A percentile compares a stretch with the other conserved stretches of the same genome.
Conservation (phyloP, 106 monocot genomes). For the Platanthera guangdongensis region DNA sequence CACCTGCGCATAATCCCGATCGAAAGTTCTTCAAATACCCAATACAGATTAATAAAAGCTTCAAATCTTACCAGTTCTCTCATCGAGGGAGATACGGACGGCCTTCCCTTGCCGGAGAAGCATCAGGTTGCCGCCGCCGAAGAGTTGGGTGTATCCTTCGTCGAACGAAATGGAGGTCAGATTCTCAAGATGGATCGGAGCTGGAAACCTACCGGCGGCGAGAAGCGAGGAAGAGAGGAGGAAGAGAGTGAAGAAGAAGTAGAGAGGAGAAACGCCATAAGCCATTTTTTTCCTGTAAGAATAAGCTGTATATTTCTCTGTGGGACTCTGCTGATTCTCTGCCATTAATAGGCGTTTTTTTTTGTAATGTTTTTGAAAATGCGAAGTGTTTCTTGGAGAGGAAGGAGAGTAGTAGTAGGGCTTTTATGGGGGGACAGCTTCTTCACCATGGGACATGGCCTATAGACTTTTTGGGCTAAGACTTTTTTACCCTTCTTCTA, state of each 20-base stretch:
- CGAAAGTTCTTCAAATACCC: background rate
- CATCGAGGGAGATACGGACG: slow-evolving; percentile 48
- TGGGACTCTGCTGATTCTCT: too few species aligned
- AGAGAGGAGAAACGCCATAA: too few species aligned
- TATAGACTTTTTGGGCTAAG: background rate
- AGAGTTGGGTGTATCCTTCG: slow-evolving; percentile 54
- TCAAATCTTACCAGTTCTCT: slow-evolving; percentile 26
- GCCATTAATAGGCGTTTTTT: too few species aligned
- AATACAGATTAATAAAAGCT: background rate
- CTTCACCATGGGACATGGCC: background rate
- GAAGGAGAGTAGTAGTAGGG: background rate
- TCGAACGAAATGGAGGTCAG: slow-evolving; percentile 31
- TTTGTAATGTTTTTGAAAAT: too few species aligned
- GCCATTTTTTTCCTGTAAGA: too few species aligned
- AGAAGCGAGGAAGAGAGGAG: background rate
- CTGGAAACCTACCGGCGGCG: background rate
- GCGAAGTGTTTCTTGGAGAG: too few species aligned
- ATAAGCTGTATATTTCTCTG: too few species aligned
- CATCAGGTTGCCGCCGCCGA: slow-evolving; percentile 53
- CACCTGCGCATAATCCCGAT: slow-evolving; percentile 27
- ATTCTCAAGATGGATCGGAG: slow-evolving; percentile 7
- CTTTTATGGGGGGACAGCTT: background rate
- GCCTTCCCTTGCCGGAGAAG: slow-evolving; percentile 30
- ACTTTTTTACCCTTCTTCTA: background rate
- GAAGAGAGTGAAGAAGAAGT: background rate